Conservation (phyloP, 768 basidiomycete species). For the Mycena latifolia region DNA sequence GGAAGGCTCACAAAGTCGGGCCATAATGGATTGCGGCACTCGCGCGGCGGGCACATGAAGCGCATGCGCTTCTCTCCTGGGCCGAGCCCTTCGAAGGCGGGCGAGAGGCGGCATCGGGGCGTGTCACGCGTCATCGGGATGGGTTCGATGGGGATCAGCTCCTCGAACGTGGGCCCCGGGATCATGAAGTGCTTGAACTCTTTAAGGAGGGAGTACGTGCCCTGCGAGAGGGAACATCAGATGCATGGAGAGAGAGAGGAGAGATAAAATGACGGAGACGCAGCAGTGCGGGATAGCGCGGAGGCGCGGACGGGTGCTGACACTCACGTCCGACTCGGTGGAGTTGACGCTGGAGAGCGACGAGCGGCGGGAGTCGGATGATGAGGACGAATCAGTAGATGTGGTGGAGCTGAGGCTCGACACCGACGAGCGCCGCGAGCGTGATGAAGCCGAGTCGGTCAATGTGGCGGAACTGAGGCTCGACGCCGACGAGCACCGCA, state of each 20-base stretch:
- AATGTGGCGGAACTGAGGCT: background rate
- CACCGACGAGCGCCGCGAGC: no score
- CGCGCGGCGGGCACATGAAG: constrained; percentile 1
- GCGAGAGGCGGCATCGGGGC: background rate
- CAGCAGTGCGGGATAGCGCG: constrained; percentile 13
- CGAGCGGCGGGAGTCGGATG: constrained; percentile 1
- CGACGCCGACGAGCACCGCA: no score
- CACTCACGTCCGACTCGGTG: background rate
- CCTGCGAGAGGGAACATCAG: background rate
- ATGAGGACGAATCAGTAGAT: background rate
- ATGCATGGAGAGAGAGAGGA: background rate
- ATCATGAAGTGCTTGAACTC: background rate
- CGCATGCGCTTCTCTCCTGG: constrained; percentile 14
- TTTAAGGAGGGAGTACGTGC: background rate
- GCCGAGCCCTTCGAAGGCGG: background rate
- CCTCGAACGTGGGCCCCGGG: background rate
- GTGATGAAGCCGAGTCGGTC: background rate
- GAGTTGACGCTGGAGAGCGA: background rate
- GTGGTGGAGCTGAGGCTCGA: background rate
- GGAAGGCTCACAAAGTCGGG: background rate
- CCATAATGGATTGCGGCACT: background rate
- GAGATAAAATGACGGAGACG: background rate
- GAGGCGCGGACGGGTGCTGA: background rate
- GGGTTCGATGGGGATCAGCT: background rate
- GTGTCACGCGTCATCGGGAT: constrained; percentile 9